A percentile compares a stretch with the other conserved stretches of the same genome.
Evolutionary conservation across 140 eudicot species (phyloP).

Genomic region (Cichorium intybus): DNA sequence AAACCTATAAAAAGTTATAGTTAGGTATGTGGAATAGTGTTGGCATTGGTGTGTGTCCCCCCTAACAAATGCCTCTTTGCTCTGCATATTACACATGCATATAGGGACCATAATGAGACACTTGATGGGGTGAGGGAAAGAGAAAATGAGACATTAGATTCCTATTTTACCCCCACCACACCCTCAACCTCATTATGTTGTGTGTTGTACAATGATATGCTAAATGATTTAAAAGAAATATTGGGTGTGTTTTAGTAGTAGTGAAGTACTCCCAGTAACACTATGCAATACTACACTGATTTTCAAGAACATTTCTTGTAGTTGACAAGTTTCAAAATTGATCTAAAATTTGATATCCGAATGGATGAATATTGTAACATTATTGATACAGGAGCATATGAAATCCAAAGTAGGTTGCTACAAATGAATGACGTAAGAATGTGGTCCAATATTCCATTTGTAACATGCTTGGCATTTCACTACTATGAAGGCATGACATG

Average conservation of each 20-base stretch:
- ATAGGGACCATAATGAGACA: slow-evolving; percentile 30
- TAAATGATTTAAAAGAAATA: not conserved
- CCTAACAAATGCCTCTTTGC: not conserved
- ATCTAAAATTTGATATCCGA: slow-evolving; percentile 12
- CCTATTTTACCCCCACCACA: slow-evolving; percentile 16
- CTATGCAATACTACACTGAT: not conserved
- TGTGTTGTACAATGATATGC: slow-evolving; percentile 9
- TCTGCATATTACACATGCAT: slow-evolving; percentile 35
- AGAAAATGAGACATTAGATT: slow-evolving; percentile 19
- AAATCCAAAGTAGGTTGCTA: not conserved
- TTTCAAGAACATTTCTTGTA: slow-evolving; percentile 3
- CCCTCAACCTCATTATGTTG: slow-evolving; percentile 22
- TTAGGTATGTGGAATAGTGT: slow-evolving; percentile 32
- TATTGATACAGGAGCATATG: slow-evolving; percentile 7
- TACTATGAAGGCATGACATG: not conserved
- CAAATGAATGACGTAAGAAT: not conserved
- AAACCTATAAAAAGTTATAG: slow-evolving; percentile 14
- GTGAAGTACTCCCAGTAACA: not conserved
- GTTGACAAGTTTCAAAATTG: slow-evolving; percentile 9
- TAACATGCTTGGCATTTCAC: slow-evolving; percentile 23
- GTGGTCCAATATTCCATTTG: slow-evolving; percentile 34
- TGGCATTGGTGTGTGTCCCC: slow-evolving; percentile 11
- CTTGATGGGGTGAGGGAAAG: slow-evolving; percentile 34
- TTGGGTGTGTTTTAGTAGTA: not conserved
- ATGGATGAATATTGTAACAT: slow-evolving; percentile 4